These are phyloP conservation scores for Lactarius indigo DNA, from an alignment of 768 basidiomycete genomes.

Conservation along the genomic window DNA sequence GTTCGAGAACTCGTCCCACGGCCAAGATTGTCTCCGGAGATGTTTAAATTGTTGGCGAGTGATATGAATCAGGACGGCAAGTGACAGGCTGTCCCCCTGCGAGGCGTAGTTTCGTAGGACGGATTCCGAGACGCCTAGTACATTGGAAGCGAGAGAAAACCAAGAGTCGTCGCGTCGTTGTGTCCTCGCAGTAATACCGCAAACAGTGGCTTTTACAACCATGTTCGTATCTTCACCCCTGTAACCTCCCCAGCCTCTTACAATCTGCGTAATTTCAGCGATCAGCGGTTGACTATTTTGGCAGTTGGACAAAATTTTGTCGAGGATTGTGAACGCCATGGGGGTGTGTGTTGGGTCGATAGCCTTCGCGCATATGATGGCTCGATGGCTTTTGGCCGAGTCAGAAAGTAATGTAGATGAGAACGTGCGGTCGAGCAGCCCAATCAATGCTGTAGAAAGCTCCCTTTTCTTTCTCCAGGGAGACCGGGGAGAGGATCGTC, in stretches of 20 bases:
- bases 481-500: background rate
- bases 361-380: background rate
- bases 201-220: background rate
- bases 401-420: background rate
- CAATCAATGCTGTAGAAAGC: background rate
- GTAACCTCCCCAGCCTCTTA: background rate
- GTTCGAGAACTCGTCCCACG: too few species aligned
- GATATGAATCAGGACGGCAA: background rate
- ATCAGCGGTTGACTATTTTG: background rate
- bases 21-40: too few species aligned
- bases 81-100: background rate
- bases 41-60: background rate
- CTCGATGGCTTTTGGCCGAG: background rate
- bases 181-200: background rate
- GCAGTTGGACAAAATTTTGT: background rate
- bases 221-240: background rate
- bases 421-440: background rate
- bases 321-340: too few species aligned
- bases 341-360: background rate
- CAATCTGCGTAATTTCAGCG: background rate
- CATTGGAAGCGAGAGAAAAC: background rate
- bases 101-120: background rate
- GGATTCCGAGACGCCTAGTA: background rate
- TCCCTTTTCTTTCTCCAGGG: accelerated
- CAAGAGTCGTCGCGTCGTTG: background rate